Conservation (phyloP, 1,139 yeast species). For the Saccharomycopsis phalli region DNA sequence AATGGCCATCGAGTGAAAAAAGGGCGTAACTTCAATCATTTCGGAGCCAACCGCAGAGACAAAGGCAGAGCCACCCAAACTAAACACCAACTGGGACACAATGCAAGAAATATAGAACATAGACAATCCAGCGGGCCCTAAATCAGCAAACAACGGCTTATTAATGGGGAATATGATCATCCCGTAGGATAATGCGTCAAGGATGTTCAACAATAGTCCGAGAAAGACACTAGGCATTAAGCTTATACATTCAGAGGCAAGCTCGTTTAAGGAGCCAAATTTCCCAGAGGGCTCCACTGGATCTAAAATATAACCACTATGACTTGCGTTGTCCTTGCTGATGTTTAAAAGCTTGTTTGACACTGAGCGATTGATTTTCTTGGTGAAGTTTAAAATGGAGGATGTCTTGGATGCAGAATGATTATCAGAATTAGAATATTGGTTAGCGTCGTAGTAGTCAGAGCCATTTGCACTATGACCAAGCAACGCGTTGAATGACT, state of each 20-base stretch:
- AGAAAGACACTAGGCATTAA: conserved; percentile 66
- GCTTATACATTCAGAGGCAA: conserved; percentile 5
- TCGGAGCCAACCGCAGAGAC: conserved; percentile 90
- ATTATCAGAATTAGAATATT: conserved; percentile 3
- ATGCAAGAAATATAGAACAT: conserved; percentile 91
- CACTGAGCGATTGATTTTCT: conserved; percentile 18
- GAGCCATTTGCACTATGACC: conserved; percentile 7
- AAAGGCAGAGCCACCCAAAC: conserved; percentile 86
- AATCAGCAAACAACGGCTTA: conserved; percentile 59
- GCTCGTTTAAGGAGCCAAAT: neutral
- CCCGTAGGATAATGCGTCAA: conserved; percentile 93
- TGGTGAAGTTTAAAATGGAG: conserved; percentile 18
- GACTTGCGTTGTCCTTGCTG: neutral
- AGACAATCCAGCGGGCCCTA: conserved; percentile 86
- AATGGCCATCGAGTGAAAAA: conserved; percentile 90
- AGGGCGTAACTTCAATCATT: conserved; percentile 97
- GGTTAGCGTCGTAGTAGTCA: conserved; percentile 16
- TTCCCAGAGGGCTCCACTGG: neutral
- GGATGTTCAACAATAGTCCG: conserved; percentile 74
- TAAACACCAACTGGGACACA: conserved; percentile 77
- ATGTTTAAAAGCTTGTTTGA: conserved; percentile 16
- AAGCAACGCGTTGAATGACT: conserved; percentile 17
- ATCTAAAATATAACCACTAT: neutral
- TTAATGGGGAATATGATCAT: conserved; percentile 95
- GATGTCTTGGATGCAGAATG: conserved; percentile 16